phyloP scores from a whole-genome alignment of 805 yeast genomes.

The Schizosaccharomyces japonicus region DNA sequence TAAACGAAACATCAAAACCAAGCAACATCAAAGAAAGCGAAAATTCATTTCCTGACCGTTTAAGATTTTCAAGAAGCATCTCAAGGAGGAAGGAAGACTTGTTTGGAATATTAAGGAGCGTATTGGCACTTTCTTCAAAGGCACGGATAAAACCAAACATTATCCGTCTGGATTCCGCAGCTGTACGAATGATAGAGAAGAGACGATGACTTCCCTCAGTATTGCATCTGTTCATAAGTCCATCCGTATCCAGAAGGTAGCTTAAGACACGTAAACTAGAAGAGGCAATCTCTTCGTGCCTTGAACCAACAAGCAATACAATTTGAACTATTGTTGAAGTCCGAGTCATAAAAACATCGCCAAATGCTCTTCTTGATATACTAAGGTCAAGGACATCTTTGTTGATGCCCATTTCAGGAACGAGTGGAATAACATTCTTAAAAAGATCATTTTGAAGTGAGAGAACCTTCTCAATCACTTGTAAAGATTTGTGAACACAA shows the following conservation, averaged over 20 bases:
- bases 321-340: neutral
- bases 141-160: conserved; percentile 1
- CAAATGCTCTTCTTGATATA: conserved; percentile 1
- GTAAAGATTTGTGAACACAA: neutral
- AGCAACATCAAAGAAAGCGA: neutral
- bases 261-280: neutral
- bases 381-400: neutral
- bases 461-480: neutral
- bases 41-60: neutral
- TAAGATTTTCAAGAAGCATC: neutral
- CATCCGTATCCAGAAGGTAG: neutral
- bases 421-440: neutral
- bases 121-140: neutral
- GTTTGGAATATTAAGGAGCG: neutral
- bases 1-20: neutral
- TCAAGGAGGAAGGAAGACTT: neutral
- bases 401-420: neutral
- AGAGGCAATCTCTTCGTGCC: neutral
- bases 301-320: neutral
- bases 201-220: neutral
- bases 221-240: neutral
- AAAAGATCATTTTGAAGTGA: neutral
- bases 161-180: neutral
- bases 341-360: neutral
- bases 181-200: neutral